Conservation (phyloP, 2,329 filamentous ascomycete species). For the Botrytis deweyae region DNA sequence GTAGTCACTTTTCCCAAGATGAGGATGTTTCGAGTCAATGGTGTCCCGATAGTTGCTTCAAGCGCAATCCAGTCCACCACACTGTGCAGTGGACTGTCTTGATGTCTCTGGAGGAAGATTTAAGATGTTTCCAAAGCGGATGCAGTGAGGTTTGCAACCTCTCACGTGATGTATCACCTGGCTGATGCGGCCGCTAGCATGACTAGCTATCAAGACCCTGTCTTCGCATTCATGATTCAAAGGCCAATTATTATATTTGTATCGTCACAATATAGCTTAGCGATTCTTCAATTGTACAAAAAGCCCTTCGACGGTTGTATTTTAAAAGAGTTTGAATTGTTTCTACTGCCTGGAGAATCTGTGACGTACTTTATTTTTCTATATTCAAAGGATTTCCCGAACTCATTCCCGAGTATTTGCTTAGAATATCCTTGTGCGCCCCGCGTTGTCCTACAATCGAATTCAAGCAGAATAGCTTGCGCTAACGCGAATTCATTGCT, state of each 20-base stretch:
- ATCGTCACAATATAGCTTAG: not conserved
- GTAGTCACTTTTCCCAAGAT: not conserved
- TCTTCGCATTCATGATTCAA: not conserved
- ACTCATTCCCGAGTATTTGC: not conserved
- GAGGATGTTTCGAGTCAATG: not conserved
- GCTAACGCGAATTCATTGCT: slow-evolving; percentile 1
- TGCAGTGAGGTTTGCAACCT: not conserved
- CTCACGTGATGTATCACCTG: not conserved
- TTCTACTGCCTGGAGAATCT: not conserved
- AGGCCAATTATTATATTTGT: not conserved
- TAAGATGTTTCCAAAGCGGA: not conserved
- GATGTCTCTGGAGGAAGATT: not conserved
- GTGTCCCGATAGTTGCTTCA: not conserved
- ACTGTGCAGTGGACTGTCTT: not conserved
- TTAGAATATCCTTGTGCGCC: slow-evolving; percentile 12
- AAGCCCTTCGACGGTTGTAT: not conserved
- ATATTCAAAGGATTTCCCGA: not conserved
- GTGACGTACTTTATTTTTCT: not conserved
- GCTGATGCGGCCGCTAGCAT: slow-evolving; percentile 6
- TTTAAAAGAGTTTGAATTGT: not conserved
- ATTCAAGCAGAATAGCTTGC: not conserved
- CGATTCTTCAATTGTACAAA: slow-evolving; percentile 7
- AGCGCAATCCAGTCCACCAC: not conserved
- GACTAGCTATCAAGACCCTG: not conserved
- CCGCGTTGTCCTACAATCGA: not conserved